Base-by-base conservation (phyloP, 75 land plant species). In the Pseudotsuga menziesii region DNA sequence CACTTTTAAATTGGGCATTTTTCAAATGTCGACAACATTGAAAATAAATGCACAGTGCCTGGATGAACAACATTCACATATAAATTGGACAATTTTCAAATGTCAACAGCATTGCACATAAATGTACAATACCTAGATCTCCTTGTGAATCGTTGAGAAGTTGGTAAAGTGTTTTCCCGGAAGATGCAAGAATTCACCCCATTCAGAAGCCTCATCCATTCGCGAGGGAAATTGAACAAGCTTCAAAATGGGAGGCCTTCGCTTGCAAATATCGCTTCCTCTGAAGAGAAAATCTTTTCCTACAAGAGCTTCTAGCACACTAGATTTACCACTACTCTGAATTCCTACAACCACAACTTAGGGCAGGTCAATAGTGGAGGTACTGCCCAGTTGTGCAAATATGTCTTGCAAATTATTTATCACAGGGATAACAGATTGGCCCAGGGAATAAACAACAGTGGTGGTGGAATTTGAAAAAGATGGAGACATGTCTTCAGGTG, bases 271-370 rank as follows among this genome's bases (percentile, higher is more conserved):
- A 35, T 94, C 94, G 5, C 86, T 74, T 7, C 92, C 94, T 62
- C 97, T 57, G 23, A 94, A 92, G 62, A 94, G 71, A 77, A 94
- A 94, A 71, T 94, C 97, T 8, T 95, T 80, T 11, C 95, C 93
- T 23, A 94, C 98, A 56, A 94, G 84, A 6, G 98, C 90, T 72
- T 94, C 98, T 16, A 94, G 85, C 19, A 94, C 98, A 75, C 98
- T 94, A 25, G 98, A 92, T 77, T 94, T 94, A 23, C 98, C 98
- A 78, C 98, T 92, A 85, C 95, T 94, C 87, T 94, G 95, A 78
- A 95, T 89, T 8, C 98, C 98, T 12, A 94, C 88, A 17, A 94
- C 98, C 20, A 89, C 93, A 57, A 92, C 97, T 82, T 94, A 96
- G 16, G 98, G 98, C 36, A 94, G 86, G 57, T 93, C 96, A 82